These are phyloP conservation scores for Saussurea involucrata DNA, from an alignment of 129 eudicot species.

Conservation along the genomic window DNA sequence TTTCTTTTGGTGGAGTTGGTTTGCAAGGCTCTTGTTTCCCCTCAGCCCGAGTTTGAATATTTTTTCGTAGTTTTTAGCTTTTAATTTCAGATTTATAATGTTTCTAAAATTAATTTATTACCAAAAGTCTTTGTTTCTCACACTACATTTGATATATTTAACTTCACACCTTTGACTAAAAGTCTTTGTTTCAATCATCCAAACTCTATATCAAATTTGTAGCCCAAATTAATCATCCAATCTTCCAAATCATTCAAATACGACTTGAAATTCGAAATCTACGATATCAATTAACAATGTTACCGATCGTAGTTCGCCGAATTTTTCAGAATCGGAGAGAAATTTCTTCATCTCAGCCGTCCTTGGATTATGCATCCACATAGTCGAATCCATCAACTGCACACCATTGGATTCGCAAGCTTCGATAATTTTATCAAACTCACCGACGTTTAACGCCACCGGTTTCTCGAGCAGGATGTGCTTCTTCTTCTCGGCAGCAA, in stretches of 20 bases:
- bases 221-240: neutral
- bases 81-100: too few species aligned
- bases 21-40: too few species aligned
- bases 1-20: too few species aligned
- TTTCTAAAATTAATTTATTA: too few species aligned
- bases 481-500: conserved; percentile 77
- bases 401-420: conserved; percentile 63
- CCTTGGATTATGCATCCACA: conserved; percentile 78
- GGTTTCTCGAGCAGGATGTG: conserved; percentile 82
- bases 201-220: neutral
- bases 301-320: conserved; percentile 57
- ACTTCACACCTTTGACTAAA: neutral
- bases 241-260: neutral
- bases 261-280: neutral
- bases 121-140: neutral
- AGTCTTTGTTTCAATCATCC: neutral
- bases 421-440: conserved; percentile 41
- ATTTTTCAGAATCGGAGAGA: conserved; percentile 35
- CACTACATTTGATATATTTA: neutral
- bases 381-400: conserved; percentile 79
- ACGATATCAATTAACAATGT: neutral
- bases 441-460: conserved; percentile 49
- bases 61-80: too few species aligned
- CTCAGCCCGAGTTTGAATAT: too few species aligned
- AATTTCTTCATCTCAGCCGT: conserved; percentile 51